Percentiles rank a stretch among this genome's conserved stretches.
Evolutionary conservation across 345 rosid genomes (phyloP).

Genomic region (Arabidopsis thaliana): DNA sequence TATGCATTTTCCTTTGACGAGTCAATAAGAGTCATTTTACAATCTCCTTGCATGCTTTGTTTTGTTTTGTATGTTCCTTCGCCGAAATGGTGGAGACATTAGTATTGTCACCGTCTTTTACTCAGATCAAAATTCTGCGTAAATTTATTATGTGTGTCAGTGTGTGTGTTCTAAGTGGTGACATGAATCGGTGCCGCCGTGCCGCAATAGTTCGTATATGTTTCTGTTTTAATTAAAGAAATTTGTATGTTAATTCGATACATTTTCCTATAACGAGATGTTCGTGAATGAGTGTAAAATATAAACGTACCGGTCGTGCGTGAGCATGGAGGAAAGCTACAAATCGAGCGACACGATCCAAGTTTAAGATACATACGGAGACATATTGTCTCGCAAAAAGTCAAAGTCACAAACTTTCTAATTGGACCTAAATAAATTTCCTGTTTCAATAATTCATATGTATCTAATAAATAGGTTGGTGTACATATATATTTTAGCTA

Average conservation of each 20-base stretch:
- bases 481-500: conserved; percentile 18
- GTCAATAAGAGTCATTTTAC: too few relatives aligned
- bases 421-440: conserved; percentile 16
- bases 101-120: conserved; percentile 22
- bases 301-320: conserved; percentile 35
- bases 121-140: background rate
- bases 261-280: background rate
- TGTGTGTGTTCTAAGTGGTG: conserved; percentile 8
- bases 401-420: conserved; percentile 27
- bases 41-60: too few relatives aligned
- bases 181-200: conserved; percentile 28
- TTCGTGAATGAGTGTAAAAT: conserved; percentile 29
- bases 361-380: conserved; percentile 35
- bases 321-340: conserved; percentile 46
- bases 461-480: conserved; percentile 18
- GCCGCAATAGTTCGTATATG: background rate
- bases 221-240: background rate
- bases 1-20: too few relatives aligned
- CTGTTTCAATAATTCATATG: conserved; percentile 24
- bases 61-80: background rate
- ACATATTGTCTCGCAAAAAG: conserved; percentile 39
- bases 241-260: background rate
- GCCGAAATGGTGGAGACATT: background rate
- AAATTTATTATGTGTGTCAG: background rate
- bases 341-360: conserved; percentile 46